Evolutionary conservation across 2,329 filamentous ascomycete species (phyloP).

Genomic region (Aspergillus pseudoglaucus): DNA sequence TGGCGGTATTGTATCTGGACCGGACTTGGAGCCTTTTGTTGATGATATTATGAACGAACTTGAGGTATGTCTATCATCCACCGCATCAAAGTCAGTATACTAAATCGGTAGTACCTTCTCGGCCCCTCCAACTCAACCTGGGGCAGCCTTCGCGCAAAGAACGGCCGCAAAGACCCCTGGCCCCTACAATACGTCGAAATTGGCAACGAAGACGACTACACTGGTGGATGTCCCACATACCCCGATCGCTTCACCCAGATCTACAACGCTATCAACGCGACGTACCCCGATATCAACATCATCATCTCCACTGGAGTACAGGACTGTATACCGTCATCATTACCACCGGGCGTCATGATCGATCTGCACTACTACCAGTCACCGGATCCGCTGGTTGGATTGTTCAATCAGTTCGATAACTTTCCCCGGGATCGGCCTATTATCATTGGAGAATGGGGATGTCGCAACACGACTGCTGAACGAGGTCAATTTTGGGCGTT

Average conservation of each 20-base stretch:
- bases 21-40: constrained; percentile 50
- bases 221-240: constrained; percentile 46
- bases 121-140: constrained; percentile 50
- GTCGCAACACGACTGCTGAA: constrained; percentile 15
- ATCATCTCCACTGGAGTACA: constrained; percentile 43
- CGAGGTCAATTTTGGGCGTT: constrained; percentile 18
- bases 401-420: constrained; percentile 53
- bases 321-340: constrained; percentile 18
- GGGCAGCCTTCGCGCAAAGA: constrained; percentile 50
- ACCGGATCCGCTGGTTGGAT: constrained; percentile 45
- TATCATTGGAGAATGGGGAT: constrained; percentile 27
- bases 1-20: constrained; percentile 42
- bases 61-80: constrained; percentile 30
- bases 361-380: constrained; percentile 50
- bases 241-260: constrained; percentile 54
- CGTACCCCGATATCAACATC: constrained; percentile 52
- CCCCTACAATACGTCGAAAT: constrained; percentile 56
- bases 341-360: constrained; percentile 33
- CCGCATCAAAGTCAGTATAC: neutral
- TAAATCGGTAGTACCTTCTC: constrained; percentile 43
- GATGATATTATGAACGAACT: constrained; percentile 57
- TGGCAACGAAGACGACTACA: constrained; percentile 62
- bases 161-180: constrained; percentile 57
- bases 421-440: constrained; percentile 28
- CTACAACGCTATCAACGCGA: constrained; percentile 49